These are phyloP conservation scores for Didymella exigua DNA, from an alignment of 2,329 filamentous ascomycete genomes.

Conservation along the genomic window DNA sequence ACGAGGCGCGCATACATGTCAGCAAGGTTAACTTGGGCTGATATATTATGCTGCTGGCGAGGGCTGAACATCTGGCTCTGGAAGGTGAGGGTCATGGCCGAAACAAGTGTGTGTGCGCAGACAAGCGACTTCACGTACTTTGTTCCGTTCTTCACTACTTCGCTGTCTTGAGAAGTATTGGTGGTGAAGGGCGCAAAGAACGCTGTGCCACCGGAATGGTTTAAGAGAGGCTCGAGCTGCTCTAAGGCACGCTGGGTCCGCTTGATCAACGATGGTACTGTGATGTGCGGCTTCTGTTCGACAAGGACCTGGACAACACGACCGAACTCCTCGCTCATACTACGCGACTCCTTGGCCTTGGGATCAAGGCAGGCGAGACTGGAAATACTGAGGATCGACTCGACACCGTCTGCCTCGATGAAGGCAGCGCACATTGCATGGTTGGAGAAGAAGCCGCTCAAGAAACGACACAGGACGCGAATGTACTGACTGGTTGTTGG, in stretches of 20 bases:
- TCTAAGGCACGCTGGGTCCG: slow-evolving; percentile 74
- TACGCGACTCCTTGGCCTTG: slow-evolving; percentile 65
- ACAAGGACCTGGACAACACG: slow-evolving; percentile 77
- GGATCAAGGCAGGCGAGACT: slow-evolving; percentile 80
- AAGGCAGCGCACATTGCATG: slow-evolving; percentile 73
- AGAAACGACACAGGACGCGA: slow-evolving; percentile 75
- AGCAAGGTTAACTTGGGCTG: slow-evolving; percentile 79
- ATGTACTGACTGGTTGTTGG: slow-evolving; percentile 71
- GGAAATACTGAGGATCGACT: slow-evolving; percentile 82
- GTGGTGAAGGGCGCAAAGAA: slow-evolving; percentile 72
- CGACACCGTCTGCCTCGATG: slow-evolving; percentile 78
- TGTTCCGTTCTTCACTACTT: slow-evolving; percentile 68
- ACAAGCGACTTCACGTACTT: slow-evolving; percentile 78
- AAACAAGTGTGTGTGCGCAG: slow-evolving; percentile 75
- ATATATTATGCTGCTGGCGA: slow-evolving; percentile 66
- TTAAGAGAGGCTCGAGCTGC: slow-evolving; percentile 68
- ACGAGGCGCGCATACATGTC: slow-evolving; percentile 82
- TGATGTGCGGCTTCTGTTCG: slow-evolving; percentile 79
- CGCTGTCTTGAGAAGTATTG: slow-evolving; percentile 19
- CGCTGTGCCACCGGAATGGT: slow-evolving; percentile 57
- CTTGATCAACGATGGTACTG: slow-evolving; percentile 79
- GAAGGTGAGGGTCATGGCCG: slow-evolving; percentile 76
- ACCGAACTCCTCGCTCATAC: slow-evolving; percentile 72
- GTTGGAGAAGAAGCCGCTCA: slow-evolving; percentile 78
- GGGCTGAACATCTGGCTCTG: slow-evolving; percentile 66